Evolutionary conservation across 2,329 filamentous ascomycete genomes (phyloP).

Genomic region (Colletotrichum sp.): DNA sequence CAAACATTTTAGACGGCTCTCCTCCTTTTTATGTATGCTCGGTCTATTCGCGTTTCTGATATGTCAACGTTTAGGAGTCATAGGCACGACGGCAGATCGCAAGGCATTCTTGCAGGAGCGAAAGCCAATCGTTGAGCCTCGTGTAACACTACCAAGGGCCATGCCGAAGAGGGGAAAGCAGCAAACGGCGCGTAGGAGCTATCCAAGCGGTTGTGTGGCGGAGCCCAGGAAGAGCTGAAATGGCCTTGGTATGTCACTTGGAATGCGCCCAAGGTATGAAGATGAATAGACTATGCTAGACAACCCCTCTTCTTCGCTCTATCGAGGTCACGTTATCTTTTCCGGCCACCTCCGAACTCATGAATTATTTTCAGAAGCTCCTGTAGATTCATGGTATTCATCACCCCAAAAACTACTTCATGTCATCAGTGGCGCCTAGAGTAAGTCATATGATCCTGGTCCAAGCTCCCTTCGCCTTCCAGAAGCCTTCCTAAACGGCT

Average conservation of each 20-base stretch:
- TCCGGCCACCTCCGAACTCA: not conserved
- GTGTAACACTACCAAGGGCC: not conserved
- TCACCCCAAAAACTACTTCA: not conserved
- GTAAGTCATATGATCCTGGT: not conserved
- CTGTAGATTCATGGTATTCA: rapidly evolving
- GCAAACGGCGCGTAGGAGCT: not conserved
- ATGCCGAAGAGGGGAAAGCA: not conserved
- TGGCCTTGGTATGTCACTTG: not conserved
- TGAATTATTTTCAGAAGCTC: not conserved
- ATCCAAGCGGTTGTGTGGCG: not conserved
- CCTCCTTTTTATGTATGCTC: not conserved
- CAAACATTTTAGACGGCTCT: not conserved
- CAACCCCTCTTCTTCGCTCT: not conserved
- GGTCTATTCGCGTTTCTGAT: not conserved
- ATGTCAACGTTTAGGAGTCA: not conserved
- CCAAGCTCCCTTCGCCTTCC: not conserved
- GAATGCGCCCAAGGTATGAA: not conserved
- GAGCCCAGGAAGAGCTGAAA: not conserved
- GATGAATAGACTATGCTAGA: not conserved
- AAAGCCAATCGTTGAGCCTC: not conserved
- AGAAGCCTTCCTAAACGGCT: conserved; percentile 17
- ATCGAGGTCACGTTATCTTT: not conserved
- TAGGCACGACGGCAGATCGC: not conserved
- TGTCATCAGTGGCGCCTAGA: not conserved
- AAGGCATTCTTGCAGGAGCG: not conserved